Evolutionary conservation across 495 filamentous ascomycete genomes (phyloP), one percentile per base, ranked within the genome.

Genomic region (Hyaloscypha variabilis): DNA sequence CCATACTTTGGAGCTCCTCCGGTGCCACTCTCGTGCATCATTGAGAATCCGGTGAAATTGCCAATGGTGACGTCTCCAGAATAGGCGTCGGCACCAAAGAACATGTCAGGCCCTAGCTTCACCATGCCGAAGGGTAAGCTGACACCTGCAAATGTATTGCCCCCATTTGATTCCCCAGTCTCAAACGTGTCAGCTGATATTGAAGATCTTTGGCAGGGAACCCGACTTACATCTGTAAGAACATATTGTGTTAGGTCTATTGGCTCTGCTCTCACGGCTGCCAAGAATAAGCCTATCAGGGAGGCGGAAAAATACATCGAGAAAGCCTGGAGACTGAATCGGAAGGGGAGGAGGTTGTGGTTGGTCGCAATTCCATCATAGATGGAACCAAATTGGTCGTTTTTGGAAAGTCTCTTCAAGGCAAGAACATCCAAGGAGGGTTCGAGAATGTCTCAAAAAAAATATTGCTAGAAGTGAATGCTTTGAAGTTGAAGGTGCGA

Each of bases 1-100:
- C 89, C 89, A 64, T 91, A 92, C 74, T 91, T 92, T 1, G 89
- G 88, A 3, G 88, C 87, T 14, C 90, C 90, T 2, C 90, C 90
- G 10, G 87, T 93, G 3, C 90, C 90, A 58, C 84, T 86, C 72
- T 91, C 89, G 69, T 92, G 90, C 81, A 90, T 87, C 80, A 91
- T 78, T 50, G 85, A 88, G 74, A 92, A 91, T 10, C 87, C 90
- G 8, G 83, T 87, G 67, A 92, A 83, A 17, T 82, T 81, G 8
- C 88, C 88, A 4, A 65, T 71, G 4, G 86, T 70, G 23, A 83
- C 76, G 69, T 87, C 89, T 4, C 89, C 90, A 6, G 88, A 88
- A 69, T 91, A 91, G 31, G 85, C 78, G 68, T 91, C 88, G 52
- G 77, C 81, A 21, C 82, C 74, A 64, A 83, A 76, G 67, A 80